A percentile compares a stretch with the other conserved stretches of the same genome.
Evolutionary conservation across 2,329 filamentous ascomycete species (phyloP).

Genomic region (Colletotrichum sp.): DNA sequence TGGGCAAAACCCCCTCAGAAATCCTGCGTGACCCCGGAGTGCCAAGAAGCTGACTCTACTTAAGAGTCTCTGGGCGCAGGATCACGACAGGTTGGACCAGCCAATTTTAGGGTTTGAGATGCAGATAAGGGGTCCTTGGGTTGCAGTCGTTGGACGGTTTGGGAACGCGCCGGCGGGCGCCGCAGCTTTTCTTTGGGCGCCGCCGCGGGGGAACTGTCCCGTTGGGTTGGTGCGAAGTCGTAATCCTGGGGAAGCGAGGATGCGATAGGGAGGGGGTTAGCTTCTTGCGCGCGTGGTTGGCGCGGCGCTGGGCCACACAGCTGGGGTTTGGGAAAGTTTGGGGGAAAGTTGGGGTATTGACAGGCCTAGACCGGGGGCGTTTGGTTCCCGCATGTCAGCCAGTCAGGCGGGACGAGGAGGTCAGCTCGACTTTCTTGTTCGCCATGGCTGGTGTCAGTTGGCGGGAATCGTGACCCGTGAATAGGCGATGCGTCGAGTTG

Average conservation of each 20-base stretch:
- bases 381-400: constrained; percentile 9
- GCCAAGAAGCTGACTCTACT: constrained; percentile 16
- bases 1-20: neutral
- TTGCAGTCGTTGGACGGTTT: constrained; percentile 16
- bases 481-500: neutral
- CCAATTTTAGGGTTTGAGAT: constrained; percentile 15
- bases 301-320: neutral
- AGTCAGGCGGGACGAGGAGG: neutral
- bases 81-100: neutral
- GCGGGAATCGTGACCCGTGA: neutral
- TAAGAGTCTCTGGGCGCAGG: constrained; percentile 7
- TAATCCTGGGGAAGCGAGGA: constrained; percentile 17
- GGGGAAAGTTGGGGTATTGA: constrained; percentile 18
- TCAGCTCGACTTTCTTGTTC: neutral
- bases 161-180: constrained; percentile 12
- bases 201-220: constrained; percentile 4
- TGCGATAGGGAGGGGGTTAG: constrained; percentile 1
- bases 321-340: constrained; percentile 11
- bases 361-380: neutral
- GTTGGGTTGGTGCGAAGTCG: constrained; percentile 11
- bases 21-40: neutral
- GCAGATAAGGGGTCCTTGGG: constrained; percentile 18
- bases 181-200: neutral
- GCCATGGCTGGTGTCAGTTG: neutral
- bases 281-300: constrained; percentile 2